These are phyloP conservation scores for Myxozyma neglecta DNA, from an alignment of 805 yeast genomes.

Conservation along the genomic window DNA sequence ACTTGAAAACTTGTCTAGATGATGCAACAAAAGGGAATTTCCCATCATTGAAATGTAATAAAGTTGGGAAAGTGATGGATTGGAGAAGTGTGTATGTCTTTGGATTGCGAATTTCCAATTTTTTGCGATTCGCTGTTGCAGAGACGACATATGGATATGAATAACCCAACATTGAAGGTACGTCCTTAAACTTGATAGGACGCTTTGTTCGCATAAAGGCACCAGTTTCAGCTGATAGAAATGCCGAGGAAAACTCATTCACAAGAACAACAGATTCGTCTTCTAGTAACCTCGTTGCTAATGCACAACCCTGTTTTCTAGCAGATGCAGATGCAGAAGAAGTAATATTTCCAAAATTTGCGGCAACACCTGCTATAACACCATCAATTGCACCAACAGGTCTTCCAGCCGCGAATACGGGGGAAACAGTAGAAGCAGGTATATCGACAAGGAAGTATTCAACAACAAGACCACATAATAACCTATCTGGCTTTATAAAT, in stretches of 20 bases:
- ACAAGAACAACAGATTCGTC: conserved; percentile 25
- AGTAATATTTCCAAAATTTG: conserved; percentile 19
- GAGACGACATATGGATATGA: conserved; percentile 47
- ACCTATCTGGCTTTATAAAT: conserved; percentile 20
- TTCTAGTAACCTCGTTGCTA: conserved; percentile 17
- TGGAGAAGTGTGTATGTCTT: conserved; percentile 44
- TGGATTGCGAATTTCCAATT: conserved; percentile 44
- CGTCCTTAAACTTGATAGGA: conserved; percentile 22
- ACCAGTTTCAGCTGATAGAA: conserved; percentile 16
- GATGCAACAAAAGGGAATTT: conserved; percentile 40
- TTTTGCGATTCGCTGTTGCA: conserved; percentile 33
- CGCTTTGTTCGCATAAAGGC: conserved; percentile 12
- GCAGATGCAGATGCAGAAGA: conserved; percentile 23
- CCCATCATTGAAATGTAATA: conserved; percentile 33
- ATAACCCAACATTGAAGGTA: conserved; percentile 39
- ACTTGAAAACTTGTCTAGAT: conserved; percentile 36
- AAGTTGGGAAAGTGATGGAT: conserved; percentile 36
- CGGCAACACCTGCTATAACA: conserved; percentile 30
- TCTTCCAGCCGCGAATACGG: conserved; percentile 25
- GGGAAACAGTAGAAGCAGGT: conserved; percentile 18
- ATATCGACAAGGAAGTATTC: conserved; percentile 28
- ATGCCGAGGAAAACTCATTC: conserved; percentile 24
- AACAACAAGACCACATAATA: conserved; percentile 22
- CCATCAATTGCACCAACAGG: conserved; percentile 34
- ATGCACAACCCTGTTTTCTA: conserved; percentile 22